Percentiles rank a stretch among this genome's conserved stretches.
These are phyloP conservation scores for Xylaria sp. DNA, from an alignment of 2,329 filamentous ascomycete species.

Conservation along the genomic window DNA sequence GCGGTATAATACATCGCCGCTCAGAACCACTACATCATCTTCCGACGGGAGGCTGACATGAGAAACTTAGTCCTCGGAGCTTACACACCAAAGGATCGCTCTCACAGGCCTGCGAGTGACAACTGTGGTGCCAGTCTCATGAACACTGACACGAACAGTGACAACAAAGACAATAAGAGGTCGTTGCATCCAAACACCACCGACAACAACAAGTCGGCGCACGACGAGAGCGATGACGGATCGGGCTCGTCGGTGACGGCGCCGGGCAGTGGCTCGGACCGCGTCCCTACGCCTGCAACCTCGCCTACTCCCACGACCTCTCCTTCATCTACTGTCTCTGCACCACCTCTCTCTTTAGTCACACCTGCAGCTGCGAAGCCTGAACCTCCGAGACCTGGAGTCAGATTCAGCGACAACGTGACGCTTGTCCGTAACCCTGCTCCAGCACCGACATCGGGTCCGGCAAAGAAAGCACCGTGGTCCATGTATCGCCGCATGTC, in stretches of 20 bases:
- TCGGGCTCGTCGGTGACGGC: slow-evolving; percentile 18
- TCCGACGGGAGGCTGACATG: slow-evolving; percentile 21
- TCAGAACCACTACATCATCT: background rate
- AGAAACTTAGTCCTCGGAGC: slow-evolving; percentile 30
- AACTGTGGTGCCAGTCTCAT: slow-evolving; percentile 16
- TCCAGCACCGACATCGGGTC: slow-evolving; percentile 17
- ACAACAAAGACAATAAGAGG: slow-evolving; percentile 15
- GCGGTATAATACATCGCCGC: background rate
- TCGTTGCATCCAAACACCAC: slow-evolving; percentile 2
- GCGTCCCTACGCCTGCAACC: slow-evolving; percentile 1
- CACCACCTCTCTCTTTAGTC: slow-evolving; percentile 11
- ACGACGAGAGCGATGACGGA: slow-evolving; percentile 26
- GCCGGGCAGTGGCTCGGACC: slow-evolving; percentile 23
- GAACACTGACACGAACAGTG: background rate
- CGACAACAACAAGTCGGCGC: slow-evolving; percentile 10
- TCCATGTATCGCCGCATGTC: slow-evolving; percentile 32
- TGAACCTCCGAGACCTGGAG: slow-evolving; percentile 13
- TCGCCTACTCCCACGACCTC: slow-evolving; percentile 27
- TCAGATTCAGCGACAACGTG: slow-evolving; percentile 39
- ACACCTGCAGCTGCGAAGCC: slow-evolving; percentile 9
- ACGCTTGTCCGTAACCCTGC: slow-evolving; percentile 30
- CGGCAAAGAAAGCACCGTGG: slow-evolving; percentile 30
- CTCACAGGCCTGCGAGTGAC: slow-evolving; percentile 18
- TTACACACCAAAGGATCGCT: slow-evolving; percentile 15
- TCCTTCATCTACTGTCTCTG: slow-evolving; percentile 15